Conservation (phyloP, 805 yeast genomes). For the Cyberlindnera petersonii region DNA sequence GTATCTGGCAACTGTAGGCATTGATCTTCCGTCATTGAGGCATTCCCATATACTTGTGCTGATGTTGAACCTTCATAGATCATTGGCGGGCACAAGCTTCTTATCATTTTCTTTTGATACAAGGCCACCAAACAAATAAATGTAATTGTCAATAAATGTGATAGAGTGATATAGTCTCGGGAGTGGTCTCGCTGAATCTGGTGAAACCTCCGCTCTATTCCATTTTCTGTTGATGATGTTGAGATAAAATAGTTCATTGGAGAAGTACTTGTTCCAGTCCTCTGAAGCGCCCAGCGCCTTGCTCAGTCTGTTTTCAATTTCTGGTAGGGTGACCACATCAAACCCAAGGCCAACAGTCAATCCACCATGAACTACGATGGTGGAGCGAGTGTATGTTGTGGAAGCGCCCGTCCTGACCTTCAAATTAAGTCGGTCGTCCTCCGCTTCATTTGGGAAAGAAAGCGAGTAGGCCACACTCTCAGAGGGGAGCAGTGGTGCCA, state of each 20-base stretch:
- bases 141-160: slow-evolving; percentile 42
- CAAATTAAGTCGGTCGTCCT: slow-evolving; percentile 50
- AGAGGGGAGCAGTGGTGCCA: slow-evolving; percentile 65
- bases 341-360: slow-evolving; percentile 47
- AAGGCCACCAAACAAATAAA: slow-evolving; percentile 68
- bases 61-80: slow-evolving; percentile 65
- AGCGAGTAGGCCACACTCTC: slow-evolving; percentile 56
- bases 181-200: slow-evolving; percentile 12
- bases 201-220: slow-evolving; percentile 39
- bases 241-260: slow-evolving; percentile 60
- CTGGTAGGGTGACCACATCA: slow-evolving; percentile 10
- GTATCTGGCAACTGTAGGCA: slow-evolving; percentile 40
- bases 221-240: slow-evolving; percentile 57
- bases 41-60: slow-evolving; percentile 51
- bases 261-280: slow-evolving; percentile 30
- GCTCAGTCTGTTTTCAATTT: slow-evolving; percentile 13
- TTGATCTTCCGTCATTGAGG: slow-evolving; percentile 40
- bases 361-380: slow-evolving; percentile 67
- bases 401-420: slow-evolving; percentile 70
- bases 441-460: slow-evolving; percentile 47
- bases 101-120: slow-evolving; percentile 34
- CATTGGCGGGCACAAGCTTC: slow-evolving; percentile 49
- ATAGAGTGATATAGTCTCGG: slow-evolving; percentile 58
- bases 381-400: slow-evolving; percentile 51
- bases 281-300: slow-evolving; percentile 3